Percentiles rank a stretch among this genome's conserved stretches.
phyloP scores from a whole-genome alignment of 2,329 filamentous ascomycete species.

The Monilinia fructicola region DNA sequence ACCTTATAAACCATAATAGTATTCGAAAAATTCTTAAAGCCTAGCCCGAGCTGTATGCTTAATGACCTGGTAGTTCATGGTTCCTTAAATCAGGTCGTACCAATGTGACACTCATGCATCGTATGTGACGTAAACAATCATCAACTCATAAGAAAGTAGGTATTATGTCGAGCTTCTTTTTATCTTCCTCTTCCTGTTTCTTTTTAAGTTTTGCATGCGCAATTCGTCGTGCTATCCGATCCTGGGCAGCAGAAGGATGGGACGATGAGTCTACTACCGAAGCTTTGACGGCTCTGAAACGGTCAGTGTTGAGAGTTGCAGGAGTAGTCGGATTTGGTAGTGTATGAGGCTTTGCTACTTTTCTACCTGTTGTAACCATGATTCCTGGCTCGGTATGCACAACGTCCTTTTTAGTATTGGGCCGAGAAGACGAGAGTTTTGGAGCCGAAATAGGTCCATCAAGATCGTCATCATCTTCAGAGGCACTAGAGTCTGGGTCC shows the following conservation, averaged over 20 bases:
- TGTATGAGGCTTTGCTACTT: not conserved
- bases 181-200: conserved; percentile 31
- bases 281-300: not conserved
- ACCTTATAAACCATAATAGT: not conserved
- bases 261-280: not conserved
- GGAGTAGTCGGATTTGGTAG: not conserved
- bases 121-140: not conserved
- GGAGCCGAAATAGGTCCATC: conserved; percentile 35
- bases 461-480: conserved; percentile 35
- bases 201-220: conserved; percentile 29
- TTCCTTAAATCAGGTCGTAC: not conserved
- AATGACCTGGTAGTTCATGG: not conserved
- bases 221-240: conserved; percentile 26
- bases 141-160: conserved; percentile 32
- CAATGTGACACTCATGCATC: not conserved
- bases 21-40: too few relatives aligned
- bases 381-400: not conserved
- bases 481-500: conserved; percentile 16
- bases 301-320: not conserved
- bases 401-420: not conserved
- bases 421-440: conserved; percentile 25
- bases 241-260: not conserved
- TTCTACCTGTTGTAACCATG: not conserved
- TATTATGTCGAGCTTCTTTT: conserved; percentile 33
- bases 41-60: not conserved